Base-by-base conservation (phyloP, 257 asterid species). In the Eustoma russellianum region DNA sequence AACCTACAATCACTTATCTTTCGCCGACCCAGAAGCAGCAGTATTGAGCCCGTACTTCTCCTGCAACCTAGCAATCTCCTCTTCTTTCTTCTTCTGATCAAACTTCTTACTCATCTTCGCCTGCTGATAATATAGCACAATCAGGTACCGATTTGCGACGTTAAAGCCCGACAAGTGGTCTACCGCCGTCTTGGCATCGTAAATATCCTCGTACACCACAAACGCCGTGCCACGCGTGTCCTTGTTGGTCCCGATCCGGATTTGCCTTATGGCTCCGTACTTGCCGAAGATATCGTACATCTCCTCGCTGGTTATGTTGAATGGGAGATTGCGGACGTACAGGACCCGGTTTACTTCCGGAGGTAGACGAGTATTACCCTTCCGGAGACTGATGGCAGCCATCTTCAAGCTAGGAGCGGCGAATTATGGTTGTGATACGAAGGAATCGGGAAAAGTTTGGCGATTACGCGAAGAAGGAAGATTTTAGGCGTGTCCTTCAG, bases 241-340 rank as follows among this genome's bases (percentile, higher is more conserved):
- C 85, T 86, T 90, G 55, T 77, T 83, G 8, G 84, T 86, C 1
- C 96, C 96, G 51, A 90, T 64, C 34, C 94, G 95, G 45, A 90
- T 86, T 72, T 90, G 97, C 17, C 97, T 66, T 7, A 86, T 86
- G 17, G 96, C 96, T 28, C 94, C 96, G 73, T 86, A 90, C 50
- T 86, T 86, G 17, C 96, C 95, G 74, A 83, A 90, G 7, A 89
- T 90, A 59, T 90, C 97, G 75, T 90, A 90, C 96, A 90, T 90
- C 77, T 90, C 97, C 69, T 90, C 96, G 73, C 96, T 90, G 44
- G 96, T 81, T 7, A 86, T 86, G 75, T 90, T 90, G 86, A 90
- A 86, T 13, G 96, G 96, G 12, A 90, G 76, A 38, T 90, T 89
- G 15, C 93, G 89, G 5, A 89, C 94, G 79, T 81, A 86, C 13